Base-by-base conservation (phyloP, 1,284 basidiomycete species). In the Ceratobasidium sp. region DNA sequence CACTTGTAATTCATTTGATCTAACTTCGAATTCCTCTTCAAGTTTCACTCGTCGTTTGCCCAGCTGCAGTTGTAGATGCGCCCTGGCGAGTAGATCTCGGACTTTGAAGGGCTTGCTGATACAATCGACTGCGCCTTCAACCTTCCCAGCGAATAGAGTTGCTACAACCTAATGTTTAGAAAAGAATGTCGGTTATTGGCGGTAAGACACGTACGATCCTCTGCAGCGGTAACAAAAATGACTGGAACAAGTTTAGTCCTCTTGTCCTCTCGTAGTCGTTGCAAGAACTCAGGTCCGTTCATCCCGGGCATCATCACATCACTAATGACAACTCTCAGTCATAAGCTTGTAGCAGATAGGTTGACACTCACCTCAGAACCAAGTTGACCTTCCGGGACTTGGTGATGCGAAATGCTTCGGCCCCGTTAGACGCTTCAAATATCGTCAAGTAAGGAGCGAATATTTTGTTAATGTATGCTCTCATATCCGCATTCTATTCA, bases 1-100 rank as follows among this genome's bases (percentile, higher is more conserved):
- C 27, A 32, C 32, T 17, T 54, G 52, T 13, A 54, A 17, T 17
- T 54, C 52, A 17, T 22, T 17, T 15, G 31, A 54, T 7, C 52
- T 25, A 12, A 32, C 52, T 15, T 34, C 74, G 64, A 78, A 80
- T 1, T 73, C 78, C 74, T 20, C 77, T 77, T 75, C 75, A n/a
- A 75, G 64, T 52, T 76, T 74, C 17, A 69, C 67, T 56, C 73
- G 72, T 3, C 74, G 72, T 42, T 76, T 76, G 17, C 75, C 75
- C 8, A 77, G 58, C 35, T 76, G 74, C 67, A 75, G 69, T 62
- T 75, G 75, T 15, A 77, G 68, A 62, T 76, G 75, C 22, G 73
- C 72, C 3, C 81, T 74, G 6, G 81, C 81, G n/a, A 82, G 73
- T 31, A 82, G 73, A 70, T 82, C 81, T 29, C 77, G 73, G 0